Percentiles rank a stretch among this genome's conserved stretches.
Conservation (phyloP, 257 asterid species). For the Prunella vulgaris region DNA sequence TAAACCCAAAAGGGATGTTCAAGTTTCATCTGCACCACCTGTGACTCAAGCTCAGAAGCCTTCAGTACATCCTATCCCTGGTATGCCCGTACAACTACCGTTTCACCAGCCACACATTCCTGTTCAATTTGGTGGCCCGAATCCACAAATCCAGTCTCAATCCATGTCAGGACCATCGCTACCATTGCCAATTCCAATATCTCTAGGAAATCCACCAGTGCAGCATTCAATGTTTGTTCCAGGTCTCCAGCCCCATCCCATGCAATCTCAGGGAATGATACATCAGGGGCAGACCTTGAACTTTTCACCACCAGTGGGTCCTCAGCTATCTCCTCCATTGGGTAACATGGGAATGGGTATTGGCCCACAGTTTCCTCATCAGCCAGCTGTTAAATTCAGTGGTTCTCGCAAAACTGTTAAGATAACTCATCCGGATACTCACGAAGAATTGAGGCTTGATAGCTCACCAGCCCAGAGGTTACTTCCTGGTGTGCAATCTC, state of each 20-base stretch:
- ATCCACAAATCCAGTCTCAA: conserved; percentile 65
- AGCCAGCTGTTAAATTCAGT: conserved; percentile 40
- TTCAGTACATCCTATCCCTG: conserved; percentile 40
- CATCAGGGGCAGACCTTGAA: conserved; percentile 66
- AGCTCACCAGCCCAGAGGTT: conserved; percentile 53
- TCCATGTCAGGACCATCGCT: conserved; percentile 51
- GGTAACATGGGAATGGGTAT: conserved; percentile 64
- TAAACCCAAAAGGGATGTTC: conserved; percentile 51
- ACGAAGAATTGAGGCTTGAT: conserved; percentile 77
- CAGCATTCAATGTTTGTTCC: conserved; percentile 63
- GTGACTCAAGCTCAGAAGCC: conserved; percentile 58
- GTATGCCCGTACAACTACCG: conserved; percentile 51
- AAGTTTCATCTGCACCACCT: conserved; percentile 41
- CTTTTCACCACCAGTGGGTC: conserved; percentile 62
- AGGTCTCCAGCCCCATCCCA: conserved; percentile 61
- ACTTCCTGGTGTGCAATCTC: conserved; percentile 58
- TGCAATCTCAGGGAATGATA: conserved; percentile 71
- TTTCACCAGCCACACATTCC: conserved; percentile 52
- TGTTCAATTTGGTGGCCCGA: conserved; percentile 66
- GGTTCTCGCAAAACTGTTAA: conserved; percentile 62
- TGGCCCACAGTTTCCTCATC: conserved; percentile 60
- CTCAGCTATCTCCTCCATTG: conserved; percentile 58
- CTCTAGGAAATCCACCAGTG: conserved; percentile 54
- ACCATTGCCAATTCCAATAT: conserved; percentile 52
- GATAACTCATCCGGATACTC: conserved; percentile 81